Conservation (phyloP, 768 basidiomycete species). For the Rhodotorula kratochvilovae region DNA sequence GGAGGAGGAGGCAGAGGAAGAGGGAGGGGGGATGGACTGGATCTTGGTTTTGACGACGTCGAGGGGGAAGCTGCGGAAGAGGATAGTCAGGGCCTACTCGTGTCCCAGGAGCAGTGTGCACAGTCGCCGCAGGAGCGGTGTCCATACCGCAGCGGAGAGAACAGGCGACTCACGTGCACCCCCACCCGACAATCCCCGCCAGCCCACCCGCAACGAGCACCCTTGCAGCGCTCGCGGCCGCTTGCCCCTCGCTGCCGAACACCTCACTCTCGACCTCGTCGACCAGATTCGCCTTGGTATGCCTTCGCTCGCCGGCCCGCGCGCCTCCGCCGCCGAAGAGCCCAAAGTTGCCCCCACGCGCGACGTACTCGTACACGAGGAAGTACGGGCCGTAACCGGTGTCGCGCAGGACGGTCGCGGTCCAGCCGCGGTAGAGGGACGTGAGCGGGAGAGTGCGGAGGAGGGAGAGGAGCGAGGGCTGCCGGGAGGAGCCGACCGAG, state of each 20-base stretch:
- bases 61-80: constrained; percentile 66
- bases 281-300: constrained; percentile 15
- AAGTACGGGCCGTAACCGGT: constrained; percentile 84
- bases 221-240: neutral
- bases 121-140: neutral
- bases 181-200: constrained; percentile 59
- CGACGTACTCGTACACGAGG: constrained; percentile 52
- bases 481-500: constrained; percentile 45
- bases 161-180: constrained; percentile 52
- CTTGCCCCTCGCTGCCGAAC: neutral
- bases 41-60: constrained; percentile 88
- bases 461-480: constrained; percentile 17
- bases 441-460: constrained; percentile 5
- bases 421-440: constrained; percentile 66
- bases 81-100: constrained; percentile 28
- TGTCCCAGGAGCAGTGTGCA: neutral
- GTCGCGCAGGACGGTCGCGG: constrained; percentile 70
- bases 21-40: constrained; percentile 53
- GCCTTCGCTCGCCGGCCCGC: neutral
- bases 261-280: constrained; percentile 31
- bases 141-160: neutral
- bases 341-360: constrained; percentile 32
- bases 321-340: neutral
- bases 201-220: constrained; percentile 35
- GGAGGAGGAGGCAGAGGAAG: constrained; percentile 1